Evolutionary conservation across 805 yeast genomes (phyloP), one percentile per base, ranked within the genome.

Genomic region (Cyberlindnera veronae): DNA sequence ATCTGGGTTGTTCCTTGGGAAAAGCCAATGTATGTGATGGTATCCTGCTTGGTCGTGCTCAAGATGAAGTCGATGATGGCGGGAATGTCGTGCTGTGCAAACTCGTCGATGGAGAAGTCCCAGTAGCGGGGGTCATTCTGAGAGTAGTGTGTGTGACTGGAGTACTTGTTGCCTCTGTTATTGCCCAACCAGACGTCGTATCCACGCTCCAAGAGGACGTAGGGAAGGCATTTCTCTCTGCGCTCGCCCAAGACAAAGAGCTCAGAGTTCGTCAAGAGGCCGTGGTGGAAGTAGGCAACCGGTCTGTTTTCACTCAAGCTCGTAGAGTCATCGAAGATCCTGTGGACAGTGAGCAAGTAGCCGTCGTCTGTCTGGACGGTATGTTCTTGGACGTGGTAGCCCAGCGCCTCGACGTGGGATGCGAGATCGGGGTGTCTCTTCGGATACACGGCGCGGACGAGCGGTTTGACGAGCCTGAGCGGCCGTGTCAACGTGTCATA

Each of bases 121-220:
- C 98, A 90, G 61, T 88, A 91, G 41, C 69, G 66, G 17, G 63
- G 63, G 4, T 60, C 59, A 67, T 42, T 36, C 6, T 52, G 42
- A 7, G 40, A 38, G 22, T 49, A 43, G 12, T 31, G 34, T 10
- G 44, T 36, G 37, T 59, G 62, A 19, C 44, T 64, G 20, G 95
- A 82, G 66, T 91, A 91, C 63, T 91, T 93, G 66, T 91, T 93
- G 8, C 96, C 96, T 40, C 96, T 70, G 57, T 86, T 88, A 61
- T 87, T 88, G 2, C 98, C 98, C 46, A 91, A 67, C 91, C 95
- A 91, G 6, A 91, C 97, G 58, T 91, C 99, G 61, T 80, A 91
- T 3, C 97, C 97, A 34, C 77, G 57, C 42, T 89, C 87, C 41
- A 80, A 77, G 29, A 91, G 69, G 6, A 77, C 64, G 58, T 83